Conservation (phyloP, 2,329 filamentous ascomycete genomes). For the Colletotrichum abscissum region DNA sequence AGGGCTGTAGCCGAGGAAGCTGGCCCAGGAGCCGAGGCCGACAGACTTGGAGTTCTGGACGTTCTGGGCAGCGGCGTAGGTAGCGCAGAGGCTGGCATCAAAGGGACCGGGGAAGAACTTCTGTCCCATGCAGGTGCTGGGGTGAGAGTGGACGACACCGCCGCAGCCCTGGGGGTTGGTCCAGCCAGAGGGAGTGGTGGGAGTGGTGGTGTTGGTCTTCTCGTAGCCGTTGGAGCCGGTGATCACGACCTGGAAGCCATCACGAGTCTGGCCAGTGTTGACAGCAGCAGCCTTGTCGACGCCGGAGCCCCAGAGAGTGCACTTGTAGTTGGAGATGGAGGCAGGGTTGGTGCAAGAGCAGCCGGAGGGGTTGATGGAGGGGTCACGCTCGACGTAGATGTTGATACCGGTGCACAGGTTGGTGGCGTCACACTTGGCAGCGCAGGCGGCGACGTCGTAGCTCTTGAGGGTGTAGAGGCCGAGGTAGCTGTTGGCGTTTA, state of each 20-base stretch:
- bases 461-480: slow-evolving; percentile 25
- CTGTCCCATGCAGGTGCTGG: slow-evolving; percentile 30
- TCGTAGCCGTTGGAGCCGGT: slow-evolving; percentile 36
- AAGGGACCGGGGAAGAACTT: slow-evolving; percentile 32
- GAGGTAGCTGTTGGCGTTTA: slow-evolving; percentile 30
- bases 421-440: slow-evolving; percentile 17
- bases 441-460: slow-evolving; percentile 26
- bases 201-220: slow-evolving; percentile 32
- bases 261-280: slow-evolving; percentile 31
- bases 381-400: slow-evolving; percentile 33
- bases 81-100: slow-evolving; percentile 20
- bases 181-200: slow-evolving; percentile 24
- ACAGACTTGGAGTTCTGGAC: slow-evolving; percentile 16
- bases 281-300: slow-evolving; percentile 30
- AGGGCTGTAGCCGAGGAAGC: slow-evolving; percentile 29
- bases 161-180: slow-evolving; percentile 29
- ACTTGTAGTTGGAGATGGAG: slow-evolving; percentile 33
- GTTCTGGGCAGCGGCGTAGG: slow-evolving; percentile 30
- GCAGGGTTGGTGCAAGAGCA: slow-evolving; percentile 28
- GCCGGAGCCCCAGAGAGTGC: slow-evolving; percentile 31
- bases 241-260: slow-evolving; percentile 34
- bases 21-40: slow-evolving; percentile 7
- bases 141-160: slow-evolving; percentile 15
- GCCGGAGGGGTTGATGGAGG: slow-evolving; percentile 27
- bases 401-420: slow-evolving; percentile 30